Percentiles rank a stretch among this genome's conserved stretches.
These are phyloP conservation scores for Fusarium sulawesiense DNA, from an alignment of 2,329 filamentous ascomycete species.

Conservation along the genomic window DNA sequence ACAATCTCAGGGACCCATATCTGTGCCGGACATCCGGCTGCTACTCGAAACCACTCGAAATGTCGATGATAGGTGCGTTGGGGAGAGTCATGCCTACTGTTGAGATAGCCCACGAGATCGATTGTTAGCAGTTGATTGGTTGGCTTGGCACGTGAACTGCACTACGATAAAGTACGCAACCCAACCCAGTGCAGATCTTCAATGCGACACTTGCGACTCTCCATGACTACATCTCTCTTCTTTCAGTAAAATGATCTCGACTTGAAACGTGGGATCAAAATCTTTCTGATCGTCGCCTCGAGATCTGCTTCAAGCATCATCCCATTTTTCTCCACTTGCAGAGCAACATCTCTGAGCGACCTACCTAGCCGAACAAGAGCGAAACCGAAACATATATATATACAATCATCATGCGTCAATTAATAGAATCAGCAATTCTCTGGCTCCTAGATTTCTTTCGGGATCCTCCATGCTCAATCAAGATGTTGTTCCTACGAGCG, in stretches of 20 bases:
- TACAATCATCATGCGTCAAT: slow-evolving; percentile 7
- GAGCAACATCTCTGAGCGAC: not conserved
- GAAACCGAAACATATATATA: not conserved
- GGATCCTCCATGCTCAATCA: slow-evolving; percentile 3
- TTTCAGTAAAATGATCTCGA: slow-evolving; percentile 11
- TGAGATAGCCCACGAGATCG: slow-evolving; percentile 19
- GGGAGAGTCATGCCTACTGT: not conserved
- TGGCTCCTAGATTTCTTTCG: not conserved
- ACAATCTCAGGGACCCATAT: not conserved
- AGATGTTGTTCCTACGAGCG: slow-evolving; percentile 4
- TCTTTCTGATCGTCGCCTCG: not conserved
- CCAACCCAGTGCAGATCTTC: slow-evolving; percentile 13
- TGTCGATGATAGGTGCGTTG: not conserved
- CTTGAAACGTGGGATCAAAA: slow-evolving; percentile 13
- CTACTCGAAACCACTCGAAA: not conserved
- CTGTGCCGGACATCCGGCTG: slow-evolving; percentile 7
- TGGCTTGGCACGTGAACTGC: not conserved
- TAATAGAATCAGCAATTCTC: not conserved
- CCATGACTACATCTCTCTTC: not conserved
- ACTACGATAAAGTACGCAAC: not conserved
- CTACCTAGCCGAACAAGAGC: too few relatives aligned
- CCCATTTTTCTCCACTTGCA: not conserved
- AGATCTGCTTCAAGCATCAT: not conserved
- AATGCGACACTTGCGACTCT: not conserved
- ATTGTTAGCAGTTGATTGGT: not conserved